Base-by-base conservation (phyloP, 1,284 basidiomycete genomes). In the Afroboletus lepidellus region DNA sequence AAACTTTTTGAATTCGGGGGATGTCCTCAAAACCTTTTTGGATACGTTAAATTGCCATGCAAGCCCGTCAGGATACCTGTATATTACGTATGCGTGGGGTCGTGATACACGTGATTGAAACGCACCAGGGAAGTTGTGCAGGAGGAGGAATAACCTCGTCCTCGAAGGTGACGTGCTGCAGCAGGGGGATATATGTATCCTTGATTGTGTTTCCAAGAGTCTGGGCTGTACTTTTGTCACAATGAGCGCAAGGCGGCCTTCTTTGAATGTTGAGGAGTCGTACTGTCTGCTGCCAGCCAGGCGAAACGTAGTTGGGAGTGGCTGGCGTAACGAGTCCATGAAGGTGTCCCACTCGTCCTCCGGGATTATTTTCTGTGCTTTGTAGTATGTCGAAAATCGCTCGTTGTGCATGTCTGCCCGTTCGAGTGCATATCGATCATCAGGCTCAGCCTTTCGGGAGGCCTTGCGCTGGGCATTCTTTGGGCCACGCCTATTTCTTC, bases 11-110 rank as follows among this genome's bases (percentile, higher is more conserved):
- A 98, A 98, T 65, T 95, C 92, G n/a, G 88, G 85, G 11, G 85
- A 85, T 69, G 93, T 97, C 53, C 96, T 83, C 37, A 99, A 76
- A 5, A 92, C 86, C 53, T 88, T 87, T 71, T 98, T 98, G 9
- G 91, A 83, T 3, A 96, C 90, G 62, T 94, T 90, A 65, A 99
- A 83, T 65, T 98, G 92, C 97, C 97, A 99, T 18, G 92, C 97
- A 18, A 98, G 80, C 25, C 87, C 87, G 25, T 90, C 87, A 5
- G 97, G 95, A 73, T 98, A 98, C 94, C 91, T 92, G 57, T 43
- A 41, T 16, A 38, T 21, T 34, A 0, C 1, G 36, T 55, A 18
- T 8, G 24, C 3, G 20, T 32, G 34, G 41, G 38, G 53, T 24
- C 53, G 18, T 36, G 15, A 52, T 29, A 34, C 16, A 45, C 11